Percentiles rank a stretch among this genome's conserved stretches.
Evolutionary conservation across 331 rosid genomes (phyloP).

Genomic region (Acacia concinna): DNA sequence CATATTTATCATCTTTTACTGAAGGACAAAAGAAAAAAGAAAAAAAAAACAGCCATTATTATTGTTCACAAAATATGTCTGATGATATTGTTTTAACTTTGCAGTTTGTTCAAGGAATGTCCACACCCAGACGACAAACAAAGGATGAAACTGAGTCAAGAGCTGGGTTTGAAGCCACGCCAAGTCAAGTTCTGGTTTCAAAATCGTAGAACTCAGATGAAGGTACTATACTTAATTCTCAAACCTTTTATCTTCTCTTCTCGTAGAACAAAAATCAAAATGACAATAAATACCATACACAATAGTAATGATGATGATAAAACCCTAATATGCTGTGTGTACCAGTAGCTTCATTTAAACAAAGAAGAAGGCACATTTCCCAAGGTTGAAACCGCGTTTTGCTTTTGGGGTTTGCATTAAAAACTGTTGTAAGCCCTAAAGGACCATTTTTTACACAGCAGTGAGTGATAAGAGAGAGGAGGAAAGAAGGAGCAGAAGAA

Average conservation of each 20-base stretch:
- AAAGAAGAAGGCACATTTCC: conserved; percentile 45
- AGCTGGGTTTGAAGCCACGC: conserved; percentile 78
- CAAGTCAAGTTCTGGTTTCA: conserved; percentile 98
- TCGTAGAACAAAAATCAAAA: neutral
- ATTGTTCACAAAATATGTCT: neutral
- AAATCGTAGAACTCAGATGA: conserved; percentile 94
- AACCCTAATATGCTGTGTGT: conserved; percentile 40
- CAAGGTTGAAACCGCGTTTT: conserved; percentile 52
- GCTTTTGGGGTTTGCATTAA: conserved; percentile 28
- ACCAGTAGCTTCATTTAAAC: neutral
- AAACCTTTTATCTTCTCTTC: too few species aligned
- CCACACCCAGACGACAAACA: conserved; percentile 98
- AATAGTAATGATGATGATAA: neutral
- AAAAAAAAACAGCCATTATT: too few species aligned
- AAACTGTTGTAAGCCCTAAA: conserved; percentile 36
- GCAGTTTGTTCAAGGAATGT: conserved; percentile 83
- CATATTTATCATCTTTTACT: neutral
- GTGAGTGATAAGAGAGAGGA: too few species aligned
- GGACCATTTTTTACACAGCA: conserved; percentile 16
- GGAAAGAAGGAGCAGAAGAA: neutral
- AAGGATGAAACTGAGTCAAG: conserved; percentile 76
- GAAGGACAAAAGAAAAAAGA: too few species aligned
- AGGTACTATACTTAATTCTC: conserved; percentile 63
- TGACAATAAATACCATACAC: conserved; percentile 12
- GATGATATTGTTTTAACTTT: too few species aligned